Evolutionary conservation across 495 filamentous ascomycete species (phyloP).

Genomic region (Lophiostoma macrostomum): DNA sequence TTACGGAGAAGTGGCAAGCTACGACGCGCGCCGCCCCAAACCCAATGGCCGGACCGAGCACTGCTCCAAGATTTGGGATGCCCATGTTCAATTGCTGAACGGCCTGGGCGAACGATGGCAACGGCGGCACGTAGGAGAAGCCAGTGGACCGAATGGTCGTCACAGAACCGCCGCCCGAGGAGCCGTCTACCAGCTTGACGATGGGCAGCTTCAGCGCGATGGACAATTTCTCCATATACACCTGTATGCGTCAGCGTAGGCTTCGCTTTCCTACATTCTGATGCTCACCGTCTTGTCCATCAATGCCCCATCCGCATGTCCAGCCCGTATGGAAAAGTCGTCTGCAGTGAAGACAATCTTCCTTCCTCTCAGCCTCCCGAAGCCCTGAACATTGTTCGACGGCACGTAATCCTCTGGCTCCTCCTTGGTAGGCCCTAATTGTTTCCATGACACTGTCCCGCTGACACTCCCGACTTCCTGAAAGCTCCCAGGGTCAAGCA

Average conservation of each 20-base stretch:
- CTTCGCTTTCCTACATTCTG: too few relatives aligned
- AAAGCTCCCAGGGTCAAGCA: conserved; percentile 54
- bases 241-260: too few relatives aligned
- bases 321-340: conserved; percentile 61
- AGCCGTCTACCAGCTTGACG: conserved; percentile 62
- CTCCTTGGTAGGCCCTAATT: conserved; percentile 48
- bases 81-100: conserved; percentile 59
- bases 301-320: conserved; percentile 60
- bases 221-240: conserved; percentile 54
- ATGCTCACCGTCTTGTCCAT: conserved; percentile 50
- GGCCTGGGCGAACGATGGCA: conserved; percentile 50
- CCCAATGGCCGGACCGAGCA: conserved; percentile 61
- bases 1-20: conserved; percentile 62
- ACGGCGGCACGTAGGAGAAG: conserved; percentile 56
- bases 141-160: conserved; percentile 55
- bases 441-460: conserved; percentile 58
- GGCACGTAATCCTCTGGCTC: conserved; percentile 50
- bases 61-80: conserved; percentile 61
- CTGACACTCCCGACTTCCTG: conserved; percentile 58
- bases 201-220: conserved; percentile 49
- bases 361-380: conserved; percentile 51
- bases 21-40: conserved; percentile 60
- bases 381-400: conserved; percentile 54
- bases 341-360: conserved; percentile 59
- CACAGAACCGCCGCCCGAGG: conserved; percentile 59